Conservation (phyloP, 768 basidiomycete genomes). For the Suillus lakei region DNA sequence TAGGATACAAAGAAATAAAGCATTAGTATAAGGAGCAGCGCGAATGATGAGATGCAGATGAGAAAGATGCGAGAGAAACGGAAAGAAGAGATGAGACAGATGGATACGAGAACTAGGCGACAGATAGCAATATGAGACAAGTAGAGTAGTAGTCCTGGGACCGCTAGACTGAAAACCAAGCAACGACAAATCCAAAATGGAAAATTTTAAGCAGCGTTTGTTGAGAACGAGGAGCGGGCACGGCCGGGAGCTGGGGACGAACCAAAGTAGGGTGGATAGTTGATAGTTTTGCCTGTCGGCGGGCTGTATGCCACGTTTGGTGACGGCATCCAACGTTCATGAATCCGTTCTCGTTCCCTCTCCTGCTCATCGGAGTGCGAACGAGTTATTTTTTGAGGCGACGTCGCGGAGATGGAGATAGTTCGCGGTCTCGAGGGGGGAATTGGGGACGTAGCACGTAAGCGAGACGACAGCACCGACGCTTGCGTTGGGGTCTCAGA, state of each 20-base stretch:
- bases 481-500: slow-evolving; percentile 20
- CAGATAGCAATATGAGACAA: slow-evolving; percentile 41
- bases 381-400: slow-evolving; percentile 62
- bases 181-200: slow-evolving; percentile 19
- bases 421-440: slow-evolving; percentile 51
- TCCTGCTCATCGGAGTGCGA: slow-evolving; percentile 71
- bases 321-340: slow-evolving; percentile 70
- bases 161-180: slow-evolving; percentile 30
- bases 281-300: slow-evolving; percentile 36
- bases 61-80: slow-evolving; percentile 15
- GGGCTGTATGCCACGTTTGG: slow-evolving; percentile 41
- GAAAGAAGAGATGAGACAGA: slow-evolving; percentile 20
- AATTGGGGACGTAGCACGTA: slow-evolving; percentile 35
- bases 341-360: slow-evolving; percentile 49
- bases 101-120: slow-evolving; percentile 24
- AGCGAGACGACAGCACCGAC: slow-evolving; percentile 32
- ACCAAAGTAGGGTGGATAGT: slow-evolving; percentile 30
- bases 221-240: slow-evolving; percentile 37
- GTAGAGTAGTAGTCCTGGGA: slow-evolving; percentile 36
- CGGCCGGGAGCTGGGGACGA: slow-evolving; percentile 17
- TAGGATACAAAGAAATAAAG: slow-evolving; percentile 35
- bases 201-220: slow-evolving; percentile 38
- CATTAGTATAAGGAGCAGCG: slow-evolving; percentile 37
- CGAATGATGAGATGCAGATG: slow-evolving; percentile 16
- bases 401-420: slow-evolving; percentile 49